These are phyloP conservation scores for Fusarium floridanum DNA, from an alignment of 2,329 filamentous ascomycete species.

Conservation along the genomic window DNA sequence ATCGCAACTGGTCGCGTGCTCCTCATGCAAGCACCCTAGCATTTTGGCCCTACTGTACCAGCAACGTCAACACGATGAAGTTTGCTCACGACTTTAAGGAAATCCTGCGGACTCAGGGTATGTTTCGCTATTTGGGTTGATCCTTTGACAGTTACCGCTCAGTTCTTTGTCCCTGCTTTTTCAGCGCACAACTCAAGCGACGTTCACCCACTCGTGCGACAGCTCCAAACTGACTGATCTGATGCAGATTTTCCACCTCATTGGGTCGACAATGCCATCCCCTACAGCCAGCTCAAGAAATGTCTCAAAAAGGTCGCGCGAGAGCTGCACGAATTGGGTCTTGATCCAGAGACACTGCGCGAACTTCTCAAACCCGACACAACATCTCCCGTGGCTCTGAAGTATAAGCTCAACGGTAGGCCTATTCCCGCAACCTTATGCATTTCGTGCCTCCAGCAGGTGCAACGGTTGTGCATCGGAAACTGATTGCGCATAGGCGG, in stretches of 20 bases:
- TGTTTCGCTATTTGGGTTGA: slow-evolving; percentile 7
- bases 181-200: background rate
- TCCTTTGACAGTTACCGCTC: background rate
- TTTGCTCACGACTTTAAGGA: slow-evolving; percentile 85
- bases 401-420: slow-evolving; percentile 68
- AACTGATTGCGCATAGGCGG: slow-evolving; percentile 47
- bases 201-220: slow-evolving; percentile 4
- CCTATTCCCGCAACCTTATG: background rate
- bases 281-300: slow-evolving; percentile 89
- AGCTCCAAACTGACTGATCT: slow-evolving; percentile 4
- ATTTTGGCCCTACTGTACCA: slow-evolving; percentile 12
- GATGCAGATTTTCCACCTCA: slow-evolving; percentile 75
- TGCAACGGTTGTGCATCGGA: slow-evolving; percentile 21
- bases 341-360: slow-evolving; percentile 78
- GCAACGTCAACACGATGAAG: slow-evolving; percentile 73
- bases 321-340: slow-evolving; percentile 78
- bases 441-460: background rate
- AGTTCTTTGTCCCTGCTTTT: background rate
- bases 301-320: slow-evolving; percentile 83
- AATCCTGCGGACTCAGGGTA: slow-evolving; percentile 73
- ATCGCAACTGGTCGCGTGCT: slow-evolving; percentile 42
- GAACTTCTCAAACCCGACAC: slow-evolving; percentile 69
- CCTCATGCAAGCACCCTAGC: slow-evolving; percentile 27
- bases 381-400: slow-evolving; percentile 60
- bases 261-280: slow-evolving; percentile 81